Percentiles rank a stretch among this genome's conserved stretches.
phyloP scores from a whole-genome alignment of 208 protist genomes.

The Crithidia thermophila region DNA sequence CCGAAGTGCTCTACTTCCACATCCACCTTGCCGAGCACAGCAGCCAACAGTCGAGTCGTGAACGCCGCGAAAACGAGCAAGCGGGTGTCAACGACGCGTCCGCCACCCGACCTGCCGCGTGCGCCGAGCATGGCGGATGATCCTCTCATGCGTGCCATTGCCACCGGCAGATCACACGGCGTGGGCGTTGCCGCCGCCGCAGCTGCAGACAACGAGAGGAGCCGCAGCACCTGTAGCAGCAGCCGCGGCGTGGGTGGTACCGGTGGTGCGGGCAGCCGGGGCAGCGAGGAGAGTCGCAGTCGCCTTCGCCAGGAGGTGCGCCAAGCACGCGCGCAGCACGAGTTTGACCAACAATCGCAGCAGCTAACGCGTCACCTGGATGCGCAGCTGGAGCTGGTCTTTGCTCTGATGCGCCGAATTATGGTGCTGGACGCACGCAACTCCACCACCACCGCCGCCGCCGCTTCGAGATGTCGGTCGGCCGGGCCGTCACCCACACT shows the following conservation, averaged over 20 bases:
- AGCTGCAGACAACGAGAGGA: too few relatives aligned
- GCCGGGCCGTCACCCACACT: too few relatives aligned
- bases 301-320: constrained; percentile 24
- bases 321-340: constrained; percentile 26
- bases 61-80: too few relatives aligned
- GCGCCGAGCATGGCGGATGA: constrained; percentile 9
- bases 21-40: not conserved
- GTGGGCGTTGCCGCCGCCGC: not conserved
- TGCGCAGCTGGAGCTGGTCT: constrained; percentile 21
- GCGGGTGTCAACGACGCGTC: not conserved
- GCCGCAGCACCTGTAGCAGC: too few relatives aligned
- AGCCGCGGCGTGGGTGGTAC: too few relatives aligned
- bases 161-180: not conserved
- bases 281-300: constrained; percentile 5
- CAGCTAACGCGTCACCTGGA: constrained; percentile 23
- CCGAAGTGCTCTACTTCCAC: not conserved
- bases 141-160: constrained; percentile 8
- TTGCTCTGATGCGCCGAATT: constrained; percentile 29
- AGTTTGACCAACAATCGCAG: constrained; percentile 10
- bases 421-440: constrained; percentile 29
- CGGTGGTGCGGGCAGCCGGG: not conserved
- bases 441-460: not conserved
- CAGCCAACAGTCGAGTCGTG: too few relatives aligned
- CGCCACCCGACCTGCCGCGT: not conserved
- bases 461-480: too few relatives aligned